These are phyloP conservation scores for Corynascus novoguineensis DNA, from an alignment of 495 filamentous ascomycete species.

Conservation along the genomic window DNA sequence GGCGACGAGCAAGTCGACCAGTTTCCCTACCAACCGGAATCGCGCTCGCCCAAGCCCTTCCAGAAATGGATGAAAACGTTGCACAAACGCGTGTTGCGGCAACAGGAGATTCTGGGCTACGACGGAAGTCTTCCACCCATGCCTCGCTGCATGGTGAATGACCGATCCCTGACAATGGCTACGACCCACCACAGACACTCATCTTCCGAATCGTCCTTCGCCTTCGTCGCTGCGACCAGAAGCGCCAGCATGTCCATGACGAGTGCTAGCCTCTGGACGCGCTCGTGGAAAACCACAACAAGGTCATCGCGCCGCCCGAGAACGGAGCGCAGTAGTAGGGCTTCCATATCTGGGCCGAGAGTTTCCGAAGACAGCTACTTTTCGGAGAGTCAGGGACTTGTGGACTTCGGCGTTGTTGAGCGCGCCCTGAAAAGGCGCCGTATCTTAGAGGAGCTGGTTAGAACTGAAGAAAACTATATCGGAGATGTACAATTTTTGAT, in stretches of 20 bases:
- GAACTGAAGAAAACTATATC: conserved; percentile 83
- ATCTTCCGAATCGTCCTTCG: conserved; percentile 66
- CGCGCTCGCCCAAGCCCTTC: conserved; percentile 38
- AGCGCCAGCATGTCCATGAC: conserved; percentile 69
- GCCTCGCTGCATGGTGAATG: conserved; percentile 27
- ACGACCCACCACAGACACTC: conserved; percentile 47
- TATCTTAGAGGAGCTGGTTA: conserved; percentile 76
- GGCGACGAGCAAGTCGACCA: conserved; percentile 6
- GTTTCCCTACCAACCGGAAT: conserved; percentile 14
- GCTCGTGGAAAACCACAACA: conserved; percentile 50
- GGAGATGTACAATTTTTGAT: conserved; percentile 77
- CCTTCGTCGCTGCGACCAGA: conserved; percentile 67
- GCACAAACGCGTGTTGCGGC: conserved; percentile 42
- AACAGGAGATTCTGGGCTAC: conserved; percentile 28
- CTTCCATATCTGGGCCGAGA: conserved; percentile 53
- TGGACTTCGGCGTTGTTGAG: conserved; percentile 65
- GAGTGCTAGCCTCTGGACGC: conserved; percentile 58
- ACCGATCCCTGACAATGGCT: conserved; percentile 20
- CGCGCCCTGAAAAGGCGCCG: conserved; percentile 68
- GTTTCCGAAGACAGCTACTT: conserved; percentile 63
- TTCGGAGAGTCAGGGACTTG: conserved; percentile 44
- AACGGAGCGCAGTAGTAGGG: conserved; percentile 57
- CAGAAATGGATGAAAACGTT: conserved; percentile 56
- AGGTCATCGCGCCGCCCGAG: conserved; percentile 51
- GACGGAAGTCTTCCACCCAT: conserved; percentile 38